A percentile compares a stretch with the other conserved stretches of the same genome.
These are phyloP conservation scores for Melampsora americana DNA, from an alignment of 1,284 basidiomycete species.

Conservation along the genomic window DNA sequence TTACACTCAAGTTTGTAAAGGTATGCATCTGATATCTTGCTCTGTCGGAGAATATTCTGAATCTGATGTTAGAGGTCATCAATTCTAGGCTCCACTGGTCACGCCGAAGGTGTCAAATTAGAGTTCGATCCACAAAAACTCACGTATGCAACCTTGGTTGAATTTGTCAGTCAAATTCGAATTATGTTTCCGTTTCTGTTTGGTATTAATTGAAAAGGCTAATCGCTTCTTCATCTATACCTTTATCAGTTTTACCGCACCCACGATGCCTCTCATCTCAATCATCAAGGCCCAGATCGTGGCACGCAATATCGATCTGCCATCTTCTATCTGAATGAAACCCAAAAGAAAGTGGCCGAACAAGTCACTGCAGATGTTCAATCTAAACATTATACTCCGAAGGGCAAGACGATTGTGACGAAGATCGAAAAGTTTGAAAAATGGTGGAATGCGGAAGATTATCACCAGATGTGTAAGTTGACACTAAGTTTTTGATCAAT, in stretches of 20 bases:
- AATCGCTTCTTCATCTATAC: neutral
- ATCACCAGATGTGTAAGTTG: conserved; percentile 59
- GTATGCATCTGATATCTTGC: neutral
- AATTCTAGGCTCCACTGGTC: conserved; percentile 67
- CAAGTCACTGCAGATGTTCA: conserved; percentile 81
- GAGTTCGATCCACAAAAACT: conserved; percentile 68
- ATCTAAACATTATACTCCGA: conserved; percentile 67
- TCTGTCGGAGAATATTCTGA: neutral
- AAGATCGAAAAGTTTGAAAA: conserved; percentile 64
- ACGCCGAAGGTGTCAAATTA: conserved; percentile 83
- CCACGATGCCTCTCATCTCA: conserved; percentile 77
- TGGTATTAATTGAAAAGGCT: neutral
- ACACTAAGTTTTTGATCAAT: neutral
- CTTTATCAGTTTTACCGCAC: conserved; percentile 60
- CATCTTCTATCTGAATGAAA: conserved; percentile 76
- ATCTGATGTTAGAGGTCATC: neutral
- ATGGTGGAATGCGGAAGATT: conserved; percentile 79
- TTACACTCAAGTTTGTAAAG: conserved; percentile 37
- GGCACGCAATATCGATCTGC: conserved; percentile 76
- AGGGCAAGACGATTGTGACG: conserved; percentile 73
- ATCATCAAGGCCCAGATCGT: conserved; percentile 54
- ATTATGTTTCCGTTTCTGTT: neutral
- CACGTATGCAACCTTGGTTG: conserved; percentile 24
- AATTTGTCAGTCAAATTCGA: conserved; percentile 26
- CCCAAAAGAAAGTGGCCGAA: conserved; percentile 72